A percentile compares a stretch with the other conserved stretches of the same genome.
Conservation (phyloP, 2,329 filamentous ascomycete species). For the Davidsoniella australis region DNA sequence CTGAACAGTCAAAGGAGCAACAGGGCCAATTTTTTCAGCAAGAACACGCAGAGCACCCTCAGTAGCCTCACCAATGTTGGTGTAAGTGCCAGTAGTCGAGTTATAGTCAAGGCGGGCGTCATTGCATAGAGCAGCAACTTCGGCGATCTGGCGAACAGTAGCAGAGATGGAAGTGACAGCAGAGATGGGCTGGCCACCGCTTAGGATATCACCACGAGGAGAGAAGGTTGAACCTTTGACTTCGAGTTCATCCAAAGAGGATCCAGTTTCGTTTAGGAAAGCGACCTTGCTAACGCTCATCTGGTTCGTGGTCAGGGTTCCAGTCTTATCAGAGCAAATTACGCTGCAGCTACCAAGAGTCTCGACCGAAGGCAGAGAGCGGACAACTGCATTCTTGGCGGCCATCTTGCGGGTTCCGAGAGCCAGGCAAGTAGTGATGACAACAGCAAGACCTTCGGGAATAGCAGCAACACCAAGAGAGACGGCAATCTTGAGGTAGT, state of each 20-base stretch:
- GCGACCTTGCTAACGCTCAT: conserved; percentile 96
- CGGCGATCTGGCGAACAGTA: conserved; percentile 63
- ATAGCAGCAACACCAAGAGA: conserved; percentile 96
- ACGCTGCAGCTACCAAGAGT: conserved; percentile 98
- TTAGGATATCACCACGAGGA: conserved; percentile 58
- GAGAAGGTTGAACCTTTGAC: conserved; percentile 88
- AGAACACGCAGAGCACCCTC: conserved; percentile 84
- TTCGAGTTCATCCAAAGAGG: conserved; percentile 65
- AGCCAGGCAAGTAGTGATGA: conserved; percentile 96
- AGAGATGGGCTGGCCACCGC: conserved; percentile 48
- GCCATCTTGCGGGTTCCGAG: conserved; percentile 97
- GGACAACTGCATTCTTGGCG: conserved; percentile 90
- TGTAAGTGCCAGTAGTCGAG: conserved; percentile 52
- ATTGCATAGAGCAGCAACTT: conserved; percentile 68
- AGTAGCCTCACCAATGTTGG: conserved; percentile 82
- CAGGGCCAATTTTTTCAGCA: conserved; percentile 85
- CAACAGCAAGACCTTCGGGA: conserved; percentile 89
- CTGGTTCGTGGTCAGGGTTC: conserved; percentile 94
- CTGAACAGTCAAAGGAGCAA: conserved; percentile 36
- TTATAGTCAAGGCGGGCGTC: conserved; percentile 75
- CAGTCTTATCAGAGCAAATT: conserved; percentile 98
- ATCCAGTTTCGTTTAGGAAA: conserved; percentile 58
- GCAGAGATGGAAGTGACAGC: conserved; percentile 54
- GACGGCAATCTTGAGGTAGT: conserved; percentile 98
- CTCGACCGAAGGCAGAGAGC: conserved; percentile 90